These are phyloP conservation scores for Oryza australiensis DNA, from an alignment of 176 grass and related monocot genomes.

Conservation along the genomic window DNA sequence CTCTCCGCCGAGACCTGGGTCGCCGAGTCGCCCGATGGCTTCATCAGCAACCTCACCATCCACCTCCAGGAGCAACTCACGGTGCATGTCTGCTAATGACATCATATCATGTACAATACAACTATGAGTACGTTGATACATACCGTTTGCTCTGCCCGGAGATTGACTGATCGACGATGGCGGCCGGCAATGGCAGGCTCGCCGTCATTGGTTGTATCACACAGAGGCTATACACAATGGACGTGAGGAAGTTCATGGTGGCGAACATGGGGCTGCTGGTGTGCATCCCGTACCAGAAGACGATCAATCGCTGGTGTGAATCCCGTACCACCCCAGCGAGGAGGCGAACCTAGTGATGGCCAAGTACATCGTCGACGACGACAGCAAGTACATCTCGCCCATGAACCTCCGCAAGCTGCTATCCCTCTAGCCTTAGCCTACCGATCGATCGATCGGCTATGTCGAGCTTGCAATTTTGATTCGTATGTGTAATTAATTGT, in stretches of 20 bases:
- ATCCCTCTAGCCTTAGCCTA: slow-evolving; percentile 31
- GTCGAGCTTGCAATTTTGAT: not conserved
- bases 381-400: slow-evolving; percentile 71
- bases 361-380: slow-evolving; percentile 83
- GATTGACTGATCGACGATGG: not conserved
- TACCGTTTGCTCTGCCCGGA: not conserved
- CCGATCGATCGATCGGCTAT: not conserved
- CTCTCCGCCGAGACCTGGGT: slow-evolving; percentile 61
- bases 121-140: no score
- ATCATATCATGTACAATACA: no score
- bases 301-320: slow-evolving; percentile 91
- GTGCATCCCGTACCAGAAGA: slow-evolving; percentile 98
- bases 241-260: slow-evolving; percentile 79
- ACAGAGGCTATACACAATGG: slow-evolving; percentile 73
- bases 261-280: slow-evolving; percentile 86
- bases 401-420: slow-evolving; percentile 77
- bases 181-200: not conserved
- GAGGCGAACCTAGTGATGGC: slow-evolving; percentile 70
- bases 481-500: not conserved
- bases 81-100: not conserved
- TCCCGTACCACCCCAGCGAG: slow-evolving; percentile 89
- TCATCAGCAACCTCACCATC: slow-evolving; percentile 64
- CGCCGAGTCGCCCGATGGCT: slow-evolving; percentile 59
- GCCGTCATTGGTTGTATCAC: not conserved
- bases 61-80: slow-evolving; percentile 73